phyloP scores from a whole-genome alignment of 1,284 basidiomycete species.

The Naganishia sp. region DNA sequence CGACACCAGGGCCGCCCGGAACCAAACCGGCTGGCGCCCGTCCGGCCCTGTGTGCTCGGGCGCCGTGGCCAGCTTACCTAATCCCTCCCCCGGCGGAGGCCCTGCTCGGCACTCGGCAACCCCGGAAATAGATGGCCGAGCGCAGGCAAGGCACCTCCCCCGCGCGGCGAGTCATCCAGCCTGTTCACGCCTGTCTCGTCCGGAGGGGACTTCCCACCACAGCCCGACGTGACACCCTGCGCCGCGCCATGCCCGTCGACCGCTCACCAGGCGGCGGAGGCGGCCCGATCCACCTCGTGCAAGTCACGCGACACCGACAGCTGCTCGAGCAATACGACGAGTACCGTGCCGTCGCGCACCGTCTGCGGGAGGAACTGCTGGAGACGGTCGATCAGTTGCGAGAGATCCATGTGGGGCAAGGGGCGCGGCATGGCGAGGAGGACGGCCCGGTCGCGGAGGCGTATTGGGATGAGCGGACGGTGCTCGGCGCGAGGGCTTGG shows the following conservation, averaged over 20 bases:
- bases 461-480: slow-evolving; percentile 43
- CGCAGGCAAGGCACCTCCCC: too few relatives aligned
- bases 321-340: slow-evolving; percentile 38
- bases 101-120: slow-evolving; percentile 9
- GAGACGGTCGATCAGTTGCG: slow-evolving; percentile 45
- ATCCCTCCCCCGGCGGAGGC: background rate
- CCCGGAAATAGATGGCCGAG: background rate
- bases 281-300: slow-evolving; percentile 9
- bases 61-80: slow-evolving; percentile 1
- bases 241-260: too few relatives aligned
- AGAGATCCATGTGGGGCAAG: slow-evolving; percentile 30
- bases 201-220: background rate
- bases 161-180: too few relatives aligned
- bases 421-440: slow-evolving; percentile 32
- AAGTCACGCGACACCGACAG: slow-evolving; percentile 13
- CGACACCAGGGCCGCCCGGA: background rate
- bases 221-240: background rate
- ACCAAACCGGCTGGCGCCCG: background rate
- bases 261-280: background rate
- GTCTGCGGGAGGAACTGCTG: slow-evolving; percentile 40
- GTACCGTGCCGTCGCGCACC: slow-evolving; percentile 39
- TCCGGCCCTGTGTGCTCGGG: background rate
- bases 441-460: background rate
- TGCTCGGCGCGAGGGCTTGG: slow-evolving; percentile 47
- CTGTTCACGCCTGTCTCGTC: background rate